Base-by-base conservation (phyloP, 1,139 yeast species). In the Zygosaccharomyces sapae region DNA sequence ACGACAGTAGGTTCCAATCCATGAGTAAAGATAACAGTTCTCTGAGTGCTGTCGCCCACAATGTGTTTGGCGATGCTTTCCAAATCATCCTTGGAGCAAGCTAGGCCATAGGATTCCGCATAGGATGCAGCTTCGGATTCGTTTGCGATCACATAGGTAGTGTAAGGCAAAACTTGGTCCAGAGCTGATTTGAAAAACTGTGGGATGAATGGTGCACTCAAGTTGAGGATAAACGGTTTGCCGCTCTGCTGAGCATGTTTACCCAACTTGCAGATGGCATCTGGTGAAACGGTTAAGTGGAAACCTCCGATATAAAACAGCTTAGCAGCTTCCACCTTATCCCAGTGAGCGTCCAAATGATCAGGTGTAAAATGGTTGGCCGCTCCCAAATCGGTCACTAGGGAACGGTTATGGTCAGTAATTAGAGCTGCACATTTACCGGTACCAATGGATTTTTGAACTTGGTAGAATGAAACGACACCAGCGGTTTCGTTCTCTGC, bases 391-490 rank as follows among this genome's bases (percentile, higher is more conserved):
- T 94, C 97, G 45, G 99, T 92, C 55, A 81, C 97, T 66, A 92
- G 76, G 29, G 97, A 92, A 72, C 99, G 83, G 79, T 89, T 75
- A 63, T 77, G 79, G 51, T 94, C 95, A 52, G 83, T 83, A 68
- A 92, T 86, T 66, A 94, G 77, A 55, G 96, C 98, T 53, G 97
- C 99, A 75, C 99, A 92, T 70, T 90, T 92, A 63, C 99, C 99
- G 50, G 99, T 94, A 57, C 90, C 87, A 57, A 79, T 70, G 46
- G 75, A 79, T 43, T 77, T 77, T 67, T 84, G 87, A 60, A 86
- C 80, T 77, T 85, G 86, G 76, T 94, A 92, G 61, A 80, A 77
- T 49, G 97, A 84, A 66, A 79, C 74, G 61, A 94, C 88, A 59
- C 97, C 98, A 59, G 95, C 96, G 55, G 80, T 73, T 52, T 77